Evolutionary conservation across 495 filamentous ascomycete species (phyloP).

Genomic region (Aspergillus steynii): DNA sequence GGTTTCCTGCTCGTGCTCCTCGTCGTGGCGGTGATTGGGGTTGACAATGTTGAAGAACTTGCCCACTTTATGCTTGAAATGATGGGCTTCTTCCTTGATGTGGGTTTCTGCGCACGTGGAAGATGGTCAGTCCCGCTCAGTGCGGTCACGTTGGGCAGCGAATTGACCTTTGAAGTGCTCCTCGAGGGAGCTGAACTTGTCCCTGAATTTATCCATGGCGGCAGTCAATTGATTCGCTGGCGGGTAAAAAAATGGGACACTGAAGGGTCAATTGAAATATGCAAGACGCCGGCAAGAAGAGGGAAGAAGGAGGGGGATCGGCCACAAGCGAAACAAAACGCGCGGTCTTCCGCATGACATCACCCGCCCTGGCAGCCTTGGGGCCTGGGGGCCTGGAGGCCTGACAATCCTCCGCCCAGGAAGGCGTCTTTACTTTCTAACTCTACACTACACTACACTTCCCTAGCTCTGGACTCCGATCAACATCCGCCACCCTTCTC

Average conservation of each 20-base stretch:
- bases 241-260: background rate
- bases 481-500: no score
- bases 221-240: background rate
- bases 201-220: slow-evolving; percentile 38
- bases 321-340: background rate
- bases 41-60: slow-evolving; percentile 78
- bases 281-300: background rate
- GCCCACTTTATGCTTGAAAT: slow-evolving; percentile 64
- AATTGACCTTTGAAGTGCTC: slow-evolving; percentile 35
- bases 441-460: background rate
- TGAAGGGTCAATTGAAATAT: no score
- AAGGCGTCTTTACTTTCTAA: background rate
- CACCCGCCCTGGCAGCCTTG: background rate
- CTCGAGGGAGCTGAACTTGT: slow-evolving; percentile 32
- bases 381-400: background rate
- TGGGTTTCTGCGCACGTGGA: slow-evolving; percentile 30
- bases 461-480: no score
- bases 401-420: background rate
- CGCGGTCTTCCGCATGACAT: background rate
- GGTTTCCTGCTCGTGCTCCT: slow-evolving; percentile 81
- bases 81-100: slow-evolving; percentile 47
- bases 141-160: background rate
- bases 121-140: slow-evolving; percentile 13
- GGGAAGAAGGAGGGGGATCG: background rate
- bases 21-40: slow-evolving; percentile 90